Evolutionary conservation across 1,284 basidiomycete species (phyloP).

Genomic region (Boletus sp.): DNA sequence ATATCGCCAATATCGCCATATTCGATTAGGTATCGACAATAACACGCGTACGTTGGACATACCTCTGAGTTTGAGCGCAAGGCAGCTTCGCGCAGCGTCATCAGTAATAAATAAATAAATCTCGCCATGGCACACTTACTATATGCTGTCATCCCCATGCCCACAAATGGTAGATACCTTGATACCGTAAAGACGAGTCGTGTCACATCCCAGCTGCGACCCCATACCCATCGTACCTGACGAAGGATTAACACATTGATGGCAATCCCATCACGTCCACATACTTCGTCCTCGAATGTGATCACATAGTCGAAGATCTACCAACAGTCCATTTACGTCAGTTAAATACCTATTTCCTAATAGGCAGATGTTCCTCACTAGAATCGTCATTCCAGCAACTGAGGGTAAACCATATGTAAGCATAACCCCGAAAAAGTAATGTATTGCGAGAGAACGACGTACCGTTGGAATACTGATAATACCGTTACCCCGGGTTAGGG

Average conservation of each 20-base stretch:
- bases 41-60: neutral
- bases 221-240: slow-evolving; percentile 21
- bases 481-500: no score
- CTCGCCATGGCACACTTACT: slow-evolving; percentile 1
- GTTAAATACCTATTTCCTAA: neutral
- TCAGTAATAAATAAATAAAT: neutral
- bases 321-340: neutral
- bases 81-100: slow-evolving; percentile 2
- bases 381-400: slow-evolving; percentile 16
- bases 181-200: slow-evolving; percentile 16
- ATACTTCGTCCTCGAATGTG: slow-evolving; percentile 23
- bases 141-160: slow-evolving; percentile 13
- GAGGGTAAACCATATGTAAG: neutral
- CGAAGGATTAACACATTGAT: neutral
- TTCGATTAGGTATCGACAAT: neutral
- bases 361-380: slow-evolving; percentile 1
- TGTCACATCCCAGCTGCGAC: slow-evolving; percentile 14
- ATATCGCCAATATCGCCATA: neutral
- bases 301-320: slow-evolving; percentile 19
- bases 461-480: no score
- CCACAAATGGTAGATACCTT: slow-evolving; percentile 23
- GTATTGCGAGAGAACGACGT: no score
- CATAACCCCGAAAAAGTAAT: neutral
- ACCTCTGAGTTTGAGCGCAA: slow-evolving; percentile 8
- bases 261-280: neutral